Percentiles rank a stretch among this genome's conserved stretches.
Conservation (phyloP, 139 green algal species). For the Chlorella sp. region DNA sequence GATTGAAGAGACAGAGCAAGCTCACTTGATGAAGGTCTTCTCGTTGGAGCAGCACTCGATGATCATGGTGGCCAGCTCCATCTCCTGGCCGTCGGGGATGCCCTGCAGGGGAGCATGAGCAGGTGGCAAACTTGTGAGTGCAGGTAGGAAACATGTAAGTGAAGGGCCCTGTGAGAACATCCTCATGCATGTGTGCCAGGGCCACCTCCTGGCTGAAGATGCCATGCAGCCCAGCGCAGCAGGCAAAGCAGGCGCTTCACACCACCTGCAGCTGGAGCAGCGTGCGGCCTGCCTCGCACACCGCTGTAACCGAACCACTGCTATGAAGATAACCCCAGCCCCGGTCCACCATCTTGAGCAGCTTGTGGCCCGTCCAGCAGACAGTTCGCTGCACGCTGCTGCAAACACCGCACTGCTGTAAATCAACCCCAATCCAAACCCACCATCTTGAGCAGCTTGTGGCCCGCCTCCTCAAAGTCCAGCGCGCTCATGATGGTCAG, state of each 20-base stretch:
- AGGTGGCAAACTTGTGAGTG: too few species aligned
- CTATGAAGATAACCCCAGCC: neutral
- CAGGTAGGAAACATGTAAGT: too few species aligned
- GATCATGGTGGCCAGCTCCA: constrained; percentile 95
- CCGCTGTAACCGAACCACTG: too few species aligned
- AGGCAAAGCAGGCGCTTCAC: too few species aligned
- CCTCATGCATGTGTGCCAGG: too few species aligned
- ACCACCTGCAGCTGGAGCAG: too few species aligned
- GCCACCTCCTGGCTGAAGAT: too few species aligned
- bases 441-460: constrained; percentile 98
- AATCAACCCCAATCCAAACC: neutral
- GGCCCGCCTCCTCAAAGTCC: constrained; percentile 99
- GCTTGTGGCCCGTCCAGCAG: neutral
- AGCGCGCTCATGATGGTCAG: constrained; percentile 98
- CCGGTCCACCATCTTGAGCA: neutral
- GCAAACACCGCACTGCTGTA: neutral
- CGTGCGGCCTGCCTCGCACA: too few species aligned
- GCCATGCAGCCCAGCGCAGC: too few species aligned
- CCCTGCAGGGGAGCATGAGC: constrained; percentile 4
- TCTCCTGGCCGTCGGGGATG: constrained; percentile 69
- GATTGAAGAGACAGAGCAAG: too few species aligned
- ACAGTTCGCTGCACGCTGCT: neutral
- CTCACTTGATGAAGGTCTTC: constrained; percentile 65
- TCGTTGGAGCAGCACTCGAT: constrained; percentile 96
- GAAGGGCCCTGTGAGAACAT: too few species aligned